These are phyloP conservation scores for Acrasis kona DNA, from an alignment of 78 protist species.

Conservation along the genomic window DNA sequence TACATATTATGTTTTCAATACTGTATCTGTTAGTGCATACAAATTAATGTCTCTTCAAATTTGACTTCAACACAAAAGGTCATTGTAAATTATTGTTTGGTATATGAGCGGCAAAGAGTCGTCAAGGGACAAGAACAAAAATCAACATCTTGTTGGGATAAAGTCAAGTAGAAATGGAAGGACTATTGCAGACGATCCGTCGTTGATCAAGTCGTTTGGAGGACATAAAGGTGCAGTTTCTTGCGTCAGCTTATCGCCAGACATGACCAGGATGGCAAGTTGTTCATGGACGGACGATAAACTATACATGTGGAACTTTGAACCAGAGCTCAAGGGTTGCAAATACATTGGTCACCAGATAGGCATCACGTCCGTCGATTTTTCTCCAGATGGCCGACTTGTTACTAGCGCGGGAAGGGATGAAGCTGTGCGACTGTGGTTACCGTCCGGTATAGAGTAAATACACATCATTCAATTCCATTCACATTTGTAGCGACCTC, in stretches of 20 bases:
- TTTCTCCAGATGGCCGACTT: conserved; percentile 36
- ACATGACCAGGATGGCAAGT: conserved; percentile 58
- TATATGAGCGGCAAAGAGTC: too few species aligned
- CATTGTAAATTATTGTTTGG: too few species aligned
- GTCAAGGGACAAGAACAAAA: too few species aligned
- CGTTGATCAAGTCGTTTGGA: too few species aligned
- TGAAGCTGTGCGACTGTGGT: conserved; percentile 65
- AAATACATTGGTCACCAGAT: conserved; percentile 66
- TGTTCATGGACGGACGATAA: conserved; percentile 55
- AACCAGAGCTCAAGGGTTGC: conserved; percentile 64
- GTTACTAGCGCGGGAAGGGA: conserved; percentile 62
- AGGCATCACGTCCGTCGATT: conserved; percentile 39
- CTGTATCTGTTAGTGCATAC: too few species aligned
- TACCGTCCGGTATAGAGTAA: conserved; percentile 27
- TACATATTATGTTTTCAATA: too few species aligned
- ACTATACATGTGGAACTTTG: conserved; percentile 82
- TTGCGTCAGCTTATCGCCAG: conserved; percentile 51
- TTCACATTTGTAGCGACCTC: conserved; percentile 68
- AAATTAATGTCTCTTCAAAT: too few species aligned
- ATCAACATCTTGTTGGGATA: too few species aligned
- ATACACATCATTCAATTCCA: conserved; percentile 54
- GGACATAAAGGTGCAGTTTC: conserved; percentile 65
- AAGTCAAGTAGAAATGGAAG: too few species aligned
- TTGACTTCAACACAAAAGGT: too few species aligned
- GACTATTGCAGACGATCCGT: too few species aligned